phyloP scores from a whole-genome alignment of 2,329 filamentous ascomycete species.

The Tolypocladium ovalisporum region DNA sequence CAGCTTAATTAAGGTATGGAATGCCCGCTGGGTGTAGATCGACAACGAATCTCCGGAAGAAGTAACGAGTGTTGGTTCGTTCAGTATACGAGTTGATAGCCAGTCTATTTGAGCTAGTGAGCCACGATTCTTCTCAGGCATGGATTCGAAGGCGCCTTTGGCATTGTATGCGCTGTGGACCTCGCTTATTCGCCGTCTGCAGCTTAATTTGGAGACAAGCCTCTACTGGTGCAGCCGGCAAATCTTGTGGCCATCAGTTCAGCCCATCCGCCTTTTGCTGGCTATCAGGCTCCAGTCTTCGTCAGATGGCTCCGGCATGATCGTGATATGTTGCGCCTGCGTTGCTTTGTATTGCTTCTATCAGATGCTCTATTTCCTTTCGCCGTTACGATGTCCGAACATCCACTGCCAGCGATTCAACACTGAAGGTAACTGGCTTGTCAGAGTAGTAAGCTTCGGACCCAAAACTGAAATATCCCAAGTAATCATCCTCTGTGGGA shows the following conservation, averaged over 20 bases:
- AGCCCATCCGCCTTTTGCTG: background rate
- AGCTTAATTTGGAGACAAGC: no score
- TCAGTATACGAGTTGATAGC: no score
- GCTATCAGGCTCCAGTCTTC: background rate
- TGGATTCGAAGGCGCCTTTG: background rate
- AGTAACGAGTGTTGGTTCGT: no score
- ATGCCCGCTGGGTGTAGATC: background rate
- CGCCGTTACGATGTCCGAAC: slow-evolving; percentile 9
- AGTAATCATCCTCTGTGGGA: slow-evolving; percentile 29
- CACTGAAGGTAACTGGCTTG: slow-evolving; percentile 36
- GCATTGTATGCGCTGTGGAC: background rate
- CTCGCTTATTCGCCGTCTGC: background rate
- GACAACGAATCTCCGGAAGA: no score
- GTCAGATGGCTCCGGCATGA: background rate
- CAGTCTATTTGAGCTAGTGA: no score
- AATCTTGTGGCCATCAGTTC: background rate
- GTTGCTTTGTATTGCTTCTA: background rate
- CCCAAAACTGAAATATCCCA: slow-evolving; percentile 41
- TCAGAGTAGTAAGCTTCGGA: slow-evolving; percentile 34
- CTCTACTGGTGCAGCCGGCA: no score
- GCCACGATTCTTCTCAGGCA: no score
- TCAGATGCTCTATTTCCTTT: background rate
- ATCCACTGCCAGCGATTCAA: slow-evolving; percentile 26
- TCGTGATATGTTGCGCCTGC: no score
- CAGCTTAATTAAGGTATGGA: background rate